Conservation (phyloP, 768 basidiomycete genomes). For the Sarcodon sp. region DNA sequence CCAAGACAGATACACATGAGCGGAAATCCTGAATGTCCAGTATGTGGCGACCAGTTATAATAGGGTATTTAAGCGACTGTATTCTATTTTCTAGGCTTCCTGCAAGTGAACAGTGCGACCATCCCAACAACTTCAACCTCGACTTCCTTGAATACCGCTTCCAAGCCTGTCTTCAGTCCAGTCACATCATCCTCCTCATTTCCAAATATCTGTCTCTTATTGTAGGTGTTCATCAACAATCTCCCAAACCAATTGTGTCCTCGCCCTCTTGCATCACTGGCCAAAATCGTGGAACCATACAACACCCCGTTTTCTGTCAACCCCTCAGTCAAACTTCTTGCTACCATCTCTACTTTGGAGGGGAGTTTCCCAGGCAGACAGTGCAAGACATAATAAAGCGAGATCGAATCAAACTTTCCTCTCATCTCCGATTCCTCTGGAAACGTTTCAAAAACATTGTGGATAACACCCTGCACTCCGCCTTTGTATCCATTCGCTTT, state of each 20-base stretch:
- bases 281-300: conserved; percentile 11
- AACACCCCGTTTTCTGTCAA: conserved; percentile 6
- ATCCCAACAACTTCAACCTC: conserved; percentile 6
- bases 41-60: too few species aligned
- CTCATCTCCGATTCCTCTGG: conserved; percentile 1
- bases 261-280: conserved; percentile 1
- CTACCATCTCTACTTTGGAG: conserved; percentile 6
- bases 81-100: conserved; percentile 2
- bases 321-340: conserved; percentile 1
- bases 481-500: conserved; percentile 6
- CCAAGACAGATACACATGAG: neutral
- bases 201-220: conserved; percentile 6
- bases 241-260: conserved; percentile 8
- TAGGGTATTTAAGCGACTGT: neutral
- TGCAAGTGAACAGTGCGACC: conserved; percentile 8
- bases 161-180: conserved; percentile 4
- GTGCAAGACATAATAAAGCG: conserved; percentile 11
- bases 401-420: conserved; percentile 6
- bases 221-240: conserved; percentile 3
- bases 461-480: conserved; percentile 2
- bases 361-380: conserved; percentile 9
- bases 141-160: conserved; percentile 7
- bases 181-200: conserved; percentile 6
- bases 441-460: conserved; percentile 7
- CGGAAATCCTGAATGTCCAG: neutral